Evolutionary conservation across 2,329 filamentous ascomycete species (phyloP).

Genomic region (Escovopsis sp.): DNA sequence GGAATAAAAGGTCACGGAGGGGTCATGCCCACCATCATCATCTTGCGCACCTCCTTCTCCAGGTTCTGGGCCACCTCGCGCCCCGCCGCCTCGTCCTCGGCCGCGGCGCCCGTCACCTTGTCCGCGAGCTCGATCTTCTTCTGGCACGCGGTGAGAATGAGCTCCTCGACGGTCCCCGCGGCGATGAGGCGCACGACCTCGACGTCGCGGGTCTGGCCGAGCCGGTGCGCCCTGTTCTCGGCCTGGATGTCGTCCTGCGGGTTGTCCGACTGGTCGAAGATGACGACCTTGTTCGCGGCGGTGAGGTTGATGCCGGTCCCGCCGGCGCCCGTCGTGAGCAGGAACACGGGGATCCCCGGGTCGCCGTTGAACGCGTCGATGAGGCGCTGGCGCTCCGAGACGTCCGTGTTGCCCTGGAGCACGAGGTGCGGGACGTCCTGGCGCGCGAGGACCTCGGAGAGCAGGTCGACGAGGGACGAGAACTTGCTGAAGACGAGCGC

Average conservation of each 20-base stretch:
- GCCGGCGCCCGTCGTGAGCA: slow-evolving; percentile 84
- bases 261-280: slow-evolving; percentile 95
- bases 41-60: slow-evolving; percentile 29
- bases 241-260: slow-evolving; percentile 97
- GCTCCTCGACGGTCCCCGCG: slow-evolving; percentile 73
- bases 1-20: too few species aligned
- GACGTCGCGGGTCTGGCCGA: slow-evolving; percentile 81
- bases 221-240: slow-evolving; percentile 88
- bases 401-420: slow-evolving; percentile 73
- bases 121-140: slow-evolving; percentile 83
- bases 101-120: slow-evolving; percentile 32
- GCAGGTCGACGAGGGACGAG: slow-evolving; percentile 77
- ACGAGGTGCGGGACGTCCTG: slow-evolving; percentile 64
- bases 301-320: slow-evolving; percentile 96
- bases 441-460: slow-evolving; percentile 66
- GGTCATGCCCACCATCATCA: slow-evolving; percentile 28
- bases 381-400: slow-evolving; percentile 69
- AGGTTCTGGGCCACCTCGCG: slow-evolving; percentile 18
- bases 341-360: slow-evolving; percentile 68
- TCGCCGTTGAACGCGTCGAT: slow-evolving; percentile 78
- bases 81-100: slow-evolving; percentile 16
- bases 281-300: slow-evolving; percentile 91
- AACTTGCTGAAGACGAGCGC: slow-evolving; percentile 90
- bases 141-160: slow-evolving; percentile 80
- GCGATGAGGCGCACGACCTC: slow-evolving; percentile 81